Evolutionary conservation across 441 rosid genomes (phyloP).

Genomic region (Croton setiger): DNA sequence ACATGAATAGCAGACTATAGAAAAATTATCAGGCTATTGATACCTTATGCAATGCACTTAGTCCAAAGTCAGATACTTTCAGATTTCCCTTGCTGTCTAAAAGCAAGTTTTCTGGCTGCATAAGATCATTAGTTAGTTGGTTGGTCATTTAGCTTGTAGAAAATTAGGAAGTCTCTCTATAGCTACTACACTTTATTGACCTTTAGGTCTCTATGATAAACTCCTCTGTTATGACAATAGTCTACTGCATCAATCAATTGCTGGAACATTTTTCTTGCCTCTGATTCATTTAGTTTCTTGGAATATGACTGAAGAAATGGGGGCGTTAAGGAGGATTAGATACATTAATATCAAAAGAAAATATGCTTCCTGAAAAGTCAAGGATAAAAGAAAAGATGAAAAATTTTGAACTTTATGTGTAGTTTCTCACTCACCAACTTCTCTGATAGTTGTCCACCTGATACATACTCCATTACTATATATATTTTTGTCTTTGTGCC

Average conservation of each 20-base stretch:
- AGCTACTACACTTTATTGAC: constrained; percentile 24
- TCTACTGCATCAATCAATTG: constrained; percentile 85
- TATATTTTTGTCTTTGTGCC: constrained; percentile 85
- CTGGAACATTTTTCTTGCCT: constrained; percentile 78
- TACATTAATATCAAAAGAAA: background rate
- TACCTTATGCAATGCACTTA: constrained; percentile 77
- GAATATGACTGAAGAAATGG: constrained; percentile 38
- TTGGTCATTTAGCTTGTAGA: background rate
- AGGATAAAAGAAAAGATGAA: background rate
- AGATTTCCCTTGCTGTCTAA: constrained; percentile 64
- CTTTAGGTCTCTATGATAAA: constrained; percentile 91
- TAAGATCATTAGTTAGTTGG: constrained; percentile 14
- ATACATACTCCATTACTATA: constrained; percentile 78
- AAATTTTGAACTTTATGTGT: constrained; percentile 2
- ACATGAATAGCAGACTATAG: background rate
- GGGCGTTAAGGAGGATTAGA: constrained; percentile 3
- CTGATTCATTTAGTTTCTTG: constrained; percentile 54
- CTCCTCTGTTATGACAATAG: constrained; percentile 82
- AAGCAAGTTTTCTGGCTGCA: constrained; percentile 87
- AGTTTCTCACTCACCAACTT: constrained; percentile 60
- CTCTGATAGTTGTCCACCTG: constrained; percentile 86
- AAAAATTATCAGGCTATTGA: background rate
- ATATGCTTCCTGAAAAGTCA: background rate
- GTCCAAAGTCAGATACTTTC: constrained; percentile 84
- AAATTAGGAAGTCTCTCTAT: background rate